Evolutionary conservation across 345 rosid species (phyloP), one percentile per base, ranked within the genome.

Genomic region (Eutrema japonicum): DNA sequence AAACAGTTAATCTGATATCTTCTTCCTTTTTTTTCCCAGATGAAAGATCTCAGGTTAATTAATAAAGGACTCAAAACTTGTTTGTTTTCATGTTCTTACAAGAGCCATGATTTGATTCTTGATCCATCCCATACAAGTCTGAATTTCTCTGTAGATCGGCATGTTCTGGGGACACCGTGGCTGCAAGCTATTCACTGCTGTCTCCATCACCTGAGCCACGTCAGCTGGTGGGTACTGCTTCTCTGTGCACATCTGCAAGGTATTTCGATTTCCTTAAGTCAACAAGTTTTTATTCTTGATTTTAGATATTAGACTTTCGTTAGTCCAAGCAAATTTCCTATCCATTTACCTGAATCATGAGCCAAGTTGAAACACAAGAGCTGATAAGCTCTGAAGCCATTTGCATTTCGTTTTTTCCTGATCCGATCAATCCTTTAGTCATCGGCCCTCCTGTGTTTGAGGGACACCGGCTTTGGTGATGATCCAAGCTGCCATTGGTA

Each of bases 91-190:
- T 49, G 86, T 83, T 35, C 90, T 97, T 65, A 96, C 85, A 11
- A 89, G 84, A 49, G 96, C 89, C 80, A 96, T 77, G 67, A 96
- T 90, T 77, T 90, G 97, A 29, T 87, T 89, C 86, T 88, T 90
- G 77, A 96, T 89, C 78, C 81, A 85, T 70, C 99, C 99, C 97
- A 96, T 85, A 61, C 91, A 92, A 80, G 75, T 86, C 75, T 92
- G 87, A 65, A 96, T 89, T 64, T 96, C 99, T 66, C 88, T 77
- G 81, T 88, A 92, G 61, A 96, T 79, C 0, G 95, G 85, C 81
- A 85, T 78, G 78, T 96, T 96, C 84, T 90, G 89, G 8, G 90
- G 76, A 58, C 90, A 86, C 82, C 84, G 55, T 10, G 99, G 99
- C 51, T 81, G 87, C 86, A 96, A 79, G 78, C 88, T 83, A 46